Evolutionary conservation across 2,329 filamentous ascomycete species (phyloP), one percentile per base, ranked within the genome.

Genomic region (Onygena corvina): DNA sequence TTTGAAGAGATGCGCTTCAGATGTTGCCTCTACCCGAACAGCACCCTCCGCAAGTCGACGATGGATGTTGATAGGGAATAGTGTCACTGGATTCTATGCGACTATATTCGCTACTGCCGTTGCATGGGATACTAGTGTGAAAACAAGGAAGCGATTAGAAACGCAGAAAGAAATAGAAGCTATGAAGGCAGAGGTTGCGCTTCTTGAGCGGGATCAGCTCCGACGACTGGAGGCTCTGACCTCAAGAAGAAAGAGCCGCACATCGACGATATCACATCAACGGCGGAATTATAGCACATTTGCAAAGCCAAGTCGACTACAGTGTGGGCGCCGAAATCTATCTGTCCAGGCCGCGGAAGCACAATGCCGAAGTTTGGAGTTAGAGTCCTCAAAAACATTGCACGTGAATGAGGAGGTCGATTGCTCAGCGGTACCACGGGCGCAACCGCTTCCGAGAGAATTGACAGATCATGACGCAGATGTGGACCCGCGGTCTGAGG

Each of bases 51-150:
- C 67, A 20, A 63, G 63, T 50, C 64, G 63, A 46, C 61, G 60
- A 55, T 61, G 64, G 27, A 58, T 71, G 48, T 61, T 64, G 18
- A 58, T 69, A 46, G 66, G 63, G n/a, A 68, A 71, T 53, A 64
- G 66, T 1, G 59, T 68, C 21, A 69, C 68, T 0, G 61, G 64
- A n/a, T 58, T 70, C n/a, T 69, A 70, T 54, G 67, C 65, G 7
- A 67, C 67, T 42, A 65, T 71, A 14, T 69, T 70, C 38, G 67
- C 65, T 4, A 62, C 61, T 6, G 68, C 68, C 12, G 61, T 68
- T 18, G 58, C 70, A 29, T 63, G 62, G 45, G 68, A 71, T 57
- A 63, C 65, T 6, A 60, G 59, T 46, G 61, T 59, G 9, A 71
- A 71, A 52, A 60, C 61, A 45, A 59, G 64, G 54, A 64, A 64